Evolutionary conservation across 2,329 filamentous ascomycete species (phyloP).

Genomic region (Cercospora sojina): DNA sequence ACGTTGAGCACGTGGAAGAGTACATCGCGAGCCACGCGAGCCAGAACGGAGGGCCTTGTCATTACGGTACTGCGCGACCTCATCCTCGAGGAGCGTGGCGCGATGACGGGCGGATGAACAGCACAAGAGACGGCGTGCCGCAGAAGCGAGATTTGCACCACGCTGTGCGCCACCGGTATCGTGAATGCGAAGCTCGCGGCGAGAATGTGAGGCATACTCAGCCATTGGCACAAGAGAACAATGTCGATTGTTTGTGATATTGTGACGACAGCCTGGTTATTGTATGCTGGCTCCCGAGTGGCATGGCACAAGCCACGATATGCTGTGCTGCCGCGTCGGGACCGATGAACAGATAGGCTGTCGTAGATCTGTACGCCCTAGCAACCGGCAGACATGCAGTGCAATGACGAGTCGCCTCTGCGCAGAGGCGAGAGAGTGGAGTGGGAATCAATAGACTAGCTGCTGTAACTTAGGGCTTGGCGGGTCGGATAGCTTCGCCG

Average conservation of each 20-base stretch:
- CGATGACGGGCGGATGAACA: neutral
- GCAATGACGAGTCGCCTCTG: neutral
- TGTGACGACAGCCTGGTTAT: neutral
- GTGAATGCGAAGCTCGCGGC: neutral
- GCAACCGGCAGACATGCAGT: neutral
- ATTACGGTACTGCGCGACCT: neutral
- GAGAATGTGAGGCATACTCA: neutral
- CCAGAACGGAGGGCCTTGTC: neutral
- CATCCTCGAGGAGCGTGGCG: neutral
- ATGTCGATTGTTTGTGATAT: neutral
- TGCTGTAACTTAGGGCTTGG: neutral
- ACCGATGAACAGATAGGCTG: neutral
- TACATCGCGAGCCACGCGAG: neutral
- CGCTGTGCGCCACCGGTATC: neutral
- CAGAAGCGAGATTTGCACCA: slow-evolving; percentile 12
- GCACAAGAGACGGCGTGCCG: neutral
- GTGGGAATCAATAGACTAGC: neutral
- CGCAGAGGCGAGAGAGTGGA: neutral
- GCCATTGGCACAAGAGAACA: slow-evolving; percentile 1
- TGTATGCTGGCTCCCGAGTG: neutral
- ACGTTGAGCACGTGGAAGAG: neutral
- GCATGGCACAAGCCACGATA: neutral
- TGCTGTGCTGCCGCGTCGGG: neutral
- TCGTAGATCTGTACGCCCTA: slow-evolving; percentile 2
- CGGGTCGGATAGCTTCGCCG: neutral